These are phyloP conservation scores for Aspergillus bertholletiae DNA, from an alignment of 495 filamentous ascomycete genomes.

Conservation along the genomic window DNA sequence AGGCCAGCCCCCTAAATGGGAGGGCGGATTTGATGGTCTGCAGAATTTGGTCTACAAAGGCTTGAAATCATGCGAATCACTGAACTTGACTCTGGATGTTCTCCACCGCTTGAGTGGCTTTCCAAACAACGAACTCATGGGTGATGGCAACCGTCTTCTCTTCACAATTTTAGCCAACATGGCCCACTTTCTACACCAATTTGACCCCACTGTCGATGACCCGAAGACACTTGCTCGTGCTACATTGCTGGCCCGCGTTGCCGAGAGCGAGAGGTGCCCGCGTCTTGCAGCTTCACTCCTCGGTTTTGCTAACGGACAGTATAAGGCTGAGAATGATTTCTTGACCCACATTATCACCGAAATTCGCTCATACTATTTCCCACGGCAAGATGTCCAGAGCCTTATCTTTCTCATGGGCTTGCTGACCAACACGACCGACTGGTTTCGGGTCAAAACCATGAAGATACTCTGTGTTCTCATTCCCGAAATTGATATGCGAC, in stretches of 20 bases:
- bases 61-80: constrained; percentile 76
- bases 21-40: constrained; percentile 82
- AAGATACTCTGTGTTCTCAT: constrained; percentile 81
- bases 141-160: constrained; percentile 73
- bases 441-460: constrained; percentile 91
- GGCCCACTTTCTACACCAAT: constrained; percentile 77
- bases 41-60: constrained; percentile 87
- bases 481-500: constrained; percentile 89
- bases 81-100: constrained; percentile 70
- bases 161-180: constrained; percentile 86
- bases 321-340: constrained; percentile 73
- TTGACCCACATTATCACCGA: constrained; percentile 70
- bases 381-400: constrained; percentile 76
- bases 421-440: constrained; percentile 79
- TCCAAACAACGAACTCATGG: constrained; percentile 77
- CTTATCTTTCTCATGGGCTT: constrained; percentile 89
- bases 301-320: constrained; percentile 64
- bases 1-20: constrained; percentile 81
- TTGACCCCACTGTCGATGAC: constrained; percentile 61
- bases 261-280: constrained; percentile 59
- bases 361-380: constrained; percentile 75
- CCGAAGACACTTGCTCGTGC: constrained; percentile 57
- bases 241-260: constrained; percentile 63
- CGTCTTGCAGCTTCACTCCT: constrained; percentile 54
- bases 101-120: constrained; percentile 75